Base-by-base conservation (phyloP, 2,329 filamentous ascomycete species). In the Aschersonia sp. region DNA sequence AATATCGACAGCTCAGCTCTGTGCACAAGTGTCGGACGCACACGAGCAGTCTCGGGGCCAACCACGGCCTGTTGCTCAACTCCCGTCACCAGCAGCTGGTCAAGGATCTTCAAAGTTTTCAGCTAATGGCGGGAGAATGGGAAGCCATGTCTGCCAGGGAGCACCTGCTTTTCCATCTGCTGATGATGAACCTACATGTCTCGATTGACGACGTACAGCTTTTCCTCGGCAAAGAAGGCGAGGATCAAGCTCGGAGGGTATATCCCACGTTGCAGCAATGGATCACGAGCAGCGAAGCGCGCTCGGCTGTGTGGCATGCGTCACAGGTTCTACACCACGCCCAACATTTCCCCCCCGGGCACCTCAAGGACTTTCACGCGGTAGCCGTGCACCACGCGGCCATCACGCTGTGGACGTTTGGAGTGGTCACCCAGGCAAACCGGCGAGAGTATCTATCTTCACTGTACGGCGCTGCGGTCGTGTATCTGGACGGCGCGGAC, bases 351-450 rank as follows among this genome's bases (percentile, higher is more conserved):
- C 71, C 76, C 0, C 59, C 65, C 2, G 69, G 71, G 0, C 67
- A 73, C 9, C 60, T 85, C 4, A 74, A 77, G 42, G 78, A 82
- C 51, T 85, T 86, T 58, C 76, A 78, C 51, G 80, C 81, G 0
- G 75, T 86, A 6, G 78, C 76, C 0, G 72, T 85, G 0, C 83
- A 85, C 56, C 82, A 86, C 57, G 81, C 79, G 4, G 72, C 74
- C 10, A 66, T 87, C 5, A 76, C 77, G 0, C 65, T 87, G 41
- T 87, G 84, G 84, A 74, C 75, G 0, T 84, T 82, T 53, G 79
- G 81, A 1, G 74, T 85, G 0, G 68, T 81, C 5, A 69, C 65
- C 22, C 62, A 66, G 51, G 69, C 73, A 11, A 58, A 55, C 45
- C 54, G 56, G 7, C 57, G 56, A 59, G 53, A 65, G 53, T 58